A percentile compares a stretch with the other conserved stretches of the same genome.
These are phyloP conservation scores for Acanthamoeba triangularis DNA, from an alignment of 208 protist species.

Conservation along the genomic window DNA sequence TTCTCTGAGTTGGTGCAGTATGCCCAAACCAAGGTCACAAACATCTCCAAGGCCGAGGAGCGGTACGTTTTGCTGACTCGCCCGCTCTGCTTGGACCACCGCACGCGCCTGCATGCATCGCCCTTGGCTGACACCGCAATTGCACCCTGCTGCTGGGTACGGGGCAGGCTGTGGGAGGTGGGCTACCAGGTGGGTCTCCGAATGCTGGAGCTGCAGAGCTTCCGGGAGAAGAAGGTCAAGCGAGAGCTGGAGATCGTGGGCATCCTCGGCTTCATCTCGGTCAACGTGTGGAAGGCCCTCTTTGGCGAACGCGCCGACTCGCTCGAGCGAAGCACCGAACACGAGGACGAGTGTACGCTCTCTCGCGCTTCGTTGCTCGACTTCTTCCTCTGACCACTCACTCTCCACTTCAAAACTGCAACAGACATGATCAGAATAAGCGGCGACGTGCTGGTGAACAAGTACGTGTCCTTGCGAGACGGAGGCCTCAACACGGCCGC, in stretches of 20 bases:
- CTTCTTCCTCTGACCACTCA: not conserved
- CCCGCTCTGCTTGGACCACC: too few relatives aligned
- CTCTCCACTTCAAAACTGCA: not conserved
- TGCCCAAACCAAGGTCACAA: constrained; percentile 85
- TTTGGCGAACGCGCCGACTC: constrained; percentile 91
- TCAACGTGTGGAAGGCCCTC: constrained; percentile 89
- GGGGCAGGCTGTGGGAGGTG: constrained; percentile 88
- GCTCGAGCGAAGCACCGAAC: constrained; percentile 85
- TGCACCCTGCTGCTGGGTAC: not conserved
- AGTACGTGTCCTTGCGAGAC: constrained; percentile 87
- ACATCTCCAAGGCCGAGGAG: constrained; percentile 85
- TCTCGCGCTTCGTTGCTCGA: not conserved
- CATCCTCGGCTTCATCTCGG: constrained; percentile 90
- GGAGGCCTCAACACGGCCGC: constrained; percentile 89
- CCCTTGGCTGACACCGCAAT: too few relatives aligned
- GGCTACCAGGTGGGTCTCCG: constrained; percentile 88
- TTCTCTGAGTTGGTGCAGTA: constrained; percentile 93
- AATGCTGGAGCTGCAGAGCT: constrained; percentile 87
- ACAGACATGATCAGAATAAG: constrained; percentile 89
- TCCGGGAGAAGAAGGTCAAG: constrained; percentile 86
- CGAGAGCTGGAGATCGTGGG: constrained; percentile 89
- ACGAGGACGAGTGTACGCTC: constrained; percentile 87
- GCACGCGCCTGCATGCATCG: too few relatives aligned
- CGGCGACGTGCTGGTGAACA: constrained; percentile 88
- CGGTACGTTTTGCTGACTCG: constrained; percentile 76